These are phyloP conservation scores for Spergularia azorica DNA, from an alignment of 179 eudicot genomes.

Conservation along the genomic window DNA sequence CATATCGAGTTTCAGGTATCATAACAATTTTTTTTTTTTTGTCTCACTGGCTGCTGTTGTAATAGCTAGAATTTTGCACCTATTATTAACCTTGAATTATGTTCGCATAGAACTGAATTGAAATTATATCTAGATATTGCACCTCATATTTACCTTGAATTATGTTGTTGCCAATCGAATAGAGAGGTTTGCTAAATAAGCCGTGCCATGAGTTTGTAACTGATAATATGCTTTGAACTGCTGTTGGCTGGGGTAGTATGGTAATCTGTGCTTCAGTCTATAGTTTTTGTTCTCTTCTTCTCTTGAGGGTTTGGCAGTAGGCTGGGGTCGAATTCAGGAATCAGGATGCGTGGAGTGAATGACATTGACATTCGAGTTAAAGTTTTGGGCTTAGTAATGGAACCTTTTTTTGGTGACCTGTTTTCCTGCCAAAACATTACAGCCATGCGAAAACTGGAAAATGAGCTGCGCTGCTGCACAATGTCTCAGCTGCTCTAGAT, in stretches of 20 bases:
- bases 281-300: background rate
- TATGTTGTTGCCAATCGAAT: background rate
- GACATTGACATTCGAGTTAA: slow-evolving; percentile 1
- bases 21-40: background rate
- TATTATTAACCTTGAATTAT: background rate
- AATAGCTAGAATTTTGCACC: background rate
- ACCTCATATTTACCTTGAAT: background rate
- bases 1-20: slow-evolving; percentile 99
- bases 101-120: too few relatives aligned
- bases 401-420: background rate
- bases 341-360: background rate
- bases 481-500: too few relatives aligned
- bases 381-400: background rate
- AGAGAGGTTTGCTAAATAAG: background rate
- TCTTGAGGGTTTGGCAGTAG: background rate
- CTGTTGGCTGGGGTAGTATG: background rate
- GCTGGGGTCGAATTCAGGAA: background rate
- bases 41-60: slow-evolving; percentile 10
- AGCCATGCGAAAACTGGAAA: background rate
- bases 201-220: background rate
- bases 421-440: background rate
- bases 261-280: background rate
- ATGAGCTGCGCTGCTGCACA: background rate
- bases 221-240: background rate
- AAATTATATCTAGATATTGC: too few relatives aligned